Evolutionary conservation across 1,284 basidiomycete genomes (phyloP).

Genomic region (Marasmius fiardii): DNA sequence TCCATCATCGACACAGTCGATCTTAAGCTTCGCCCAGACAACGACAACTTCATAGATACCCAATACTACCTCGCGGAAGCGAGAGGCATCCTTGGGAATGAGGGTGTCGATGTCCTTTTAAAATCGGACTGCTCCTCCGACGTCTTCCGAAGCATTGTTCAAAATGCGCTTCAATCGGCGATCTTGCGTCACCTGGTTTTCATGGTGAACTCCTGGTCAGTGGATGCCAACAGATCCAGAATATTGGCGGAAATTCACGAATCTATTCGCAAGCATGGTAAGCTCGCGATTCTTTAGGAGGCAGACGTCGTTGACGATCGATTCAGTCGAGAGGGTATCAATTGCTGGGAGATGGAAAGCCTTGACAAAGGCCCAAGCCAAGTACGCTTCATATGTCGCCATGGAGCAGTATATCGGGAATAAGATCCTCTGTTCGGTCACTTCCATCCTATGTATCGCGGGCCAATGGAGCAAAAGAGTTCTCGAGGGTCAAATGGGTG

Average conservation of each 20-base stretch:
- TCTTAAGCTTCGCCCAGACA: slow-evolving; percentile 15
- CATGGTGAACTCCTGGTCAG: slow-evolving; percentile 9
- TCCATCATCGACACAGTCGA: slow-evolving; percentile 23
- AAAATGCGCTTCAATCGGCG: slow-evolving; percentile 10
- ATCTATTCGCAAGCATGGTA: neutral
- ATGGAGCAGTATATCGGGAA: neutral
- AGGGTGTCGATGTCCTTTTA: slow-evolving; percentile 2
- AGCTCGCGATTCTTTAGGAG: neutral
- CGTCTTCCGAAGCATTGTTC: slow-evolving; percentile 3
- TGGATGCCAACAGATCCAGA: neutral
- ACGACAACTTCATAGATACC: neutral
- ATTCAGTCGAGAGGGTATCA: neutral
- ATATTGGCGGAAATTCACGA: neutral
- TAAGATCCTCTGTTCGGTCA: neutral
- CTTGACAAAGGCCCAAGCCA: slow-evolving; percentile 1
- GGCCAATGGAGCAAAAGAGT: neutral
- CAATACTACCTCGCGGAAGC: neutral
- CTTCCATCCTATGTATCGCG: neutral
- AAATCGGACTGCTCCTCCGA: neutral
- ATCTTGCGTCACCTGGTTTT: slow-evolving; percentile 3
- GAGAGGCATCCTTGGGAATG: slow-evolving; percentile 1
- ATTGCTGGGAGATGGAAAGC: neutral
- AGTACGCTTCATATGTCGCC: neutral
- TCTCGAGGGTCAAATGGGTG: neutral
- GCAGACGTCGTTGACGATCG: no score